Base-by-base conservation (phyloP, 192 early-diverging fungal species). In the Umbelopsis isabellina region DNA sequence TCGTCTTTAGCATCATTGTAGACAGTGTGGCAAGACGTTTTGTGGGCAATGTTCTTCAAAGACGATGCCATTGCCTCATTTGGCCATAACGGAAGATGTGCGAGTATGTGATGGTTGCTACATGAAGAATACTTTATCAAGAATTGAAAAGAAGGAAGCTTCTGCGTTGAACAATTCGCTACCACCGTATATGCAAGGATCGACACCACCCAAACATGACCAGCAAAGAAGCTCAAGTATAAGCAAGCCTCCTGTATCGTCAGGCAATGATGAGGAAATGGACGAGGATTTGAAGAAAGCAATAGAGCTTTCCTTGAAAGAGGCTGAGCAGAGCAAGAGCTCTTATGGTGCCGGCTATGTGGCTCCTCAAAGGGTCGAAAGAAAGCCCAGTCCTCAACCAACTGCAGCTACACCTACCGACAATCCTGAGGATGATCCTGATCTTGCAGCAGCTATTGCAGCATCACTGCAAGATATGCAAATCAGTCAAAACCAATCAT, bases 91-190 rank as follows among this genome's bases (percentile, higher is more conserved):
- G 23, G 89, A 96, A 22, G 85, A 90, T 23, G 98, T 98, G 16
- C 91, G 98, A 49, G 98, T 99, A 6, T 99, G 98, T 72, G 96
- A 99, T 77, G 86, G 89, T 2, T 99, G 98, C 79, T 90, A 91
- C 76, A 80, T 87, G 69, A 96, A 93, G 53, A 76, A 46, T 46
- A 84, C 75, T 49, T 68, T 79, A 21, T 70, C 70, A 4, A 75
- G 66, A 27, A 71, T 68, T 1, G 69, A 69, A 35, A 58, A 49
- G 9, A 73, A 73, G 50, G 75, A 77, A 33, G 22, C 44, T 13
- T 16, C 64, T 0, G 13, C 44, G 2, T 35, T 44, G 10, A 74
- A n/a, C 30, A 64, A 48, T 25, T 50, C 67, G 0, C 15, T 48
- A 8, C n/a, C 64, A n/a, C 47, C 55, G 21, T 30, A 22, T 20